These are phyloP conservation scores for Mucor circinelloides DNA, from an alignment of 371 early-diverging fungal genomes.

Conservation along the genomic window DNA sequence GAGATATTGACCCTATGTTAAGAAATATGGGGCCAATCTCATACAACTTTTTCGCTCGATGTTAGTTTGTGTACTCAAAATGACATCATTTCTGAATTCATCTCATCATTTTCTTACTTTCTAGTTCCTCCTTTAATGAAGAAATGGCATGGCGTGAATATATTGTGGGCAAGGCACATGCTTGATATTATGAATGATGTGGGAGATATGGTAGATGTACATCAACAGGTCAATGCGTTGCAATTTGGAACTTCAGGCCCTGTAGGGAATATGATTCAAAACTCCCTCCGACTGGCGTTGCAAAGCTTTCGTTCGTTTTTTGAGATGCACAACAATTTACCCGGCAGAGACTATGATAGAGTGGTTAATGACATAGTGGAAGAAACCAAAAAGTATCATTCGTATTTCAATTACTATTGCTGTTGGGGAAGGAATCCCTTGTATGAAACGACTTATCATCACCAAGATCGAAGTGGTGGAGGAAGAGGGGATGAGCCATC, in stretches of 20 bases:
- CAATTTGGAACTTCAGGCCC: constrained; percentile 21
- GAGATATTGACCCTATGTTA: constrained; percentile 54
- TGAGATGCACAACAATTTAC: neutral
- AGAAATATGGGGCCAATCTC: constrained; percentile 49
- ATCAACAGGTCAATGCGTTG: constrained; percentile 24
- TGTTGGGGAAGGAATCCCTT: constrained; percentile 46
- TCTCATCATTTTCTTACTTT: neutral
- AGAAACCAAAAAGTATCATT: constrained; percentile 26
- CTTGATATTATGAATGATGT: constrained; percentile 17
- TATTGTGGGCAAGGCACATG: constrained; percentile 28
- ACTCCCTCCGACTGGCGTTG: constrained; percentile 11
- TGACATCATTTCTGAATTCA: neutral
- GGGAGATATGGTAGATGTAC: constrained; percentile 36
- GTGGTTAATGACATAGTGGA: constrained; percentile 9
- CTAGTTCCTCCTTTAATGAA: constrained; percentile 26
- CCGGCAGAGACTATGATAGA: neutral
- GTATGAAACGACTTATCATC: constrained; percentile 4
- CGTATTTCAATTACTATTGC: constrained; percentile 37
- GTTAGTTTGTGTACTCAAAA: constrained; percentile 18
- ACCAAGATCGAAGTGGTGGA: neutral
- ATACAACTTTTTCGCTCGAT: constrained; percentile 14
- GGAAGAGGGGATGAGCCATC: neutral
- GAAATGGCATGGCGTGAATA: constrained; percentile 28
- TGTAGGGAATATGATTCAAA: constrained; percentile 20
- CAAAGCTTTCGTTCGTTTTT: constrained; percentile 22